Percentiles rank a stretch among this genome's conserved stretches.
Conservation (phyloP, 768 basidiomycete species). For the Termitomyces heimii region DNA sequence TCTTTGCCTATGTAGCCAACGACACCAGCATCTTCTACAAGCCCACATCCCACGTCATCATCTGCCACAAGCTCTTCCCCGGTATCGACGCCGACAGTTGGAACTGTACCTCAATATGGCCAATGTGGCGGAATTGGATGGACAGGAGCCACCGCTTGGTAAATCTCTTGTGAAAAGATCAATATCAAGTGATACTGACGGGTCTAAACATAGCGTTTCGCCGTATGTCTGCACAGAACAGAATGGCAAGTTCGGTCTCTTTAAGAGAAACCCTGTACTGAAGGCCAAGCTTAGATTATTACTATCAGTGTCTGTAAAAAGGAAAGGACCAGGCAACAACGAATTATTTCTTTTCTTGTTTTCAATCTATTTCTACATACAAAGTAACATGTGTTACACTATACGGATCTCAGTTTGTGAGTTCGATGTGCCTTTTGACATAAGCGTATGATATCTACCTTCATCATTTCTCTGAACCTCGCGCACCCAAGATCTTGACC, state of each 20-base stretch:
- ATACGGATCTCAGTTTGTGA: not conserved
- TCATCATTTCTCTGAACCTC: too few species aligned
- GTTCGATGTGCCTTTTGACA: not conserved
- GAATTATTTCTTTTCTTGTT: not conserved
- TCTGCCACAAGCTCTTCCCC: constrained; percentile 14
- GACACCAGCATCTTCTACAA: constrained; percentile 2
- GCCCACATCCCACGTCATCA: constrained; percentile 8
- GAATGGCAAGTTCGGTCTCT: constrained; percentile 22
- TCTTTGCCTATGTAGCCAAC: not conserved
- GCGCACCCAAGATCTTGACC: not conserved
- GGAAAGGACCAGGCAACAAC: not conserved
- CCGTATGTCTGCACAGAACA: constrained; percentile 29
- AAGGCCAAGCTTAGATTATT: constrained; percentile 22
- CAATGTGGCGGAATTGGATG: constrained; percentile 39
- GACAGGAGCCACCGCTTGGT: constrained; percentile 34
- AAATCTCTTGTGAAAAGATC: not conserved
- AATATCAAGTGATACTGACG: not conserved
- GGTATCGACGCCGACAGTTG: constrained; percentile 14
- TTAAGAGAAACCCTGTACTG: not conserved
- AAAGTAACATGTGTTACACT: not conserved
- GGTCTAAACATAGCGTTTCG: constrained; percentile 18
- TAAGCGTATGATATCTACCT: not conserved
- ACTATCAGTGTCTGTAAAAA: constrained; percentile 29
- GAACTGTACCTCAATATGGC: constrained; percentile 31
- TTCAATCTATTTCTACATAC: not conserved